Evolutionary conservation across 495 filamentous ascomycete species (phyloP), one percentile per base, ranked within the genome.

Genomic region (Wilcoxina mikolae): DNA sequence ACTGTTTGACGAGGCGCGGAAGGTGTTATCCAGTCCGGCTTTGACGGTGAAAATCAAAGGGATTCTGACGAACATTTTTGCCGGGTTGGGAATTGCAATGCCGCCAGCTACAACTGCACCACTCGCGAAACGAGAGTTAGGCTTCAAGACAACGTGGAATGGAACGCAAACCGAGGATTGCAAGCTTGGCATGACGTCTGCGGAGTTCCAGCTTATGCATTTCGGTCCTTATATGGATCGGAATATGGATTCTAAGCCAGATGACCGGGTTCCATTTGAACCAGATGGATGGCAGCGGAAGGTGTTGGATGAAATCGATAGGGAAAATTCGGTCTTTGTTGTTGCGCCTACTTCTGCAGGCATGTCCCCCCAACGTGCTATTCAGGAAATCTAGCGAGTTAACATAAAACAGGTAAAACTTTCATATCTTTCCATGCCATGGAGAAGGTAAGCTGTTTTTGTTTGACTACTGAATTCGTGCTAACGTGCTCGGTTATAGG

Each of bases 201-300:
- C 31, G 12, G 70, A 78, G n/a, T 84, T 87, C 51, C 81, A 84
- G 60, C 71, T 88, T 0, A 47, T 70, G 3, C 70, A 82, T 65
- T 83, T 77, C 56, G 84, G 84, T 0, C 84, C 79, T 0, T 87
- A 81, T 56, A 73, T 89, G 67, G 83, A 88, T 56, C 74, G 84
- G 12, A 76, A 73, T 55, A 78, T 87, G 53, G 83, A 83, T 60
- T 80, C 83, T 0, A 66, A 68, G 23, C 73, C 78, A 2, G 84
- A 89, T 67, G 51, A 70, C 20, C 76, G 84, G 35, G 80, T 82
- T 11, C 68, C 72, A 17, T 89, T 89, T 59, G 66, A 80, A 7
- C 84, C 84, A 2, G 84, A 89, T 69, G 73, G 70, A 2, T 89
- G 84, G 84, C 84, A 89, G 68, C 69, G 80, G 38, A 71, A 77